A percentile compares a stretch with the other conserved stretches of the same genome.
Conservation (phyloP, 768 basidiomycete genomes). For the Auriscalpium microsporum region DNA sequence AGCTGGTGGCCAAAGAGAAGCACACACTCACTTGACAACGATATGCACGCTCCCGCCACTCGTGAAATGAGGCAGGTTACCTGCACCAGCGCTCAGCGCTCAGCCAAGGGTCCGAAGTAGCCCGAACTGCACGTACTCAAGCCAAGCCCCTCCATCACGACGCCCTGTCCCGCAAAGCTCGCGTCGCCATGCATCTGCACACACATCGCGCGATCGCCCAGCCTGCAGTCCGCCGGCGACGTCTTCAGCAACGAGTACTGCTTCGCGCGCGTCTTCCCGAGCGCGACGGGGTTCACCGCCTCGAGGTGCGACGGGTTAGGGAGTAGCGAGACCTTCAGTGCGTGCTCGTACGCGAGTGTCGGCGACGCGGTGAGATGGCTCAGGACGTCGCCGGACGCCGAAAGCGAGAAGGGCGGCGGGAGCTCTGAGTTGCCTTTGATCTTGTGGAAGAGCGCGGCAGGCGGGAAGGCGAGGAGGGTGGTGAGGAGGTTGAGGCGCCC, state of each 20-base stretch:
- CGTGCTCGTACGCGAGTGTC: conserved; percentile 46
- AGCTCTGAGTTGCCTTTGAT: conserved; percentile 72
- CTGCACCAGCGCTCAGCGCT: conserved; percentile 25
- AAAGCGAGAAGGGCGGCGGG: conserved; percentile 44
- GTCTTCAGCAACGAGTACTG: conserved; percentile 74
- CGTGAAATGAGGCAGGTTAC: conserved; percentile 84
- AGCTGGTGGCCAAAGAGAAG: neutral
- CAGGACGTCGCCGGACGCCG: conserved; percentile 76
- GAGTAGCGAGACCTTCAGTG: conserved; percentile 66
- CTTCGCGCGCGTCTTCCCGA: conserved; percentile 87
- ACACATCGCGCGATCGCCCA: conserved; percentile 72
- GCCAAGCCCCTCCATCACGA: conserved; percentile 83
- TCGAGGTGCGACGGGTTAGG: conserved; percentile 81
- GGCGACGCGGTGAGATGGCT: conserved; percentile 78
- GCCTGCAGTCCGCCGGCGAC: conserved; percentile 33
- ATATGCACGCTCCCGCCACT: conserved; percentile 87
- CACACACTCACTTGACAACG: conserved; percentile 70
- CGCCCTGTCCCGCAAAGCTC: conserved; percentile 84
- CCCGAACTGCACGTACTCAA: conserved; percentile 44
- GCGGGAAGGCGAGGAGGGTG: conserved; percentile 59
- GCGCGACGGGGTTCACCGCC: conserved; percentile 80
- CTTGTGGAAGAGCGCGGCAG: conserved; percentile 74
- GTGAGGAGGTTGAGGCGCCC: conserved; percentile 83
- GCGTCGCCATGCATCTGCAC: conserved; percentile 91
- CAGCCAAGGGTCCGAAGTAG: neutral